A percentile compares a stretch with the other conserved stretches of the same genome.
Evolutionary conservation across 176 grass and related monocot species (phyloP).

Genomic region (Tillandsia leiboldiana): DNA sequence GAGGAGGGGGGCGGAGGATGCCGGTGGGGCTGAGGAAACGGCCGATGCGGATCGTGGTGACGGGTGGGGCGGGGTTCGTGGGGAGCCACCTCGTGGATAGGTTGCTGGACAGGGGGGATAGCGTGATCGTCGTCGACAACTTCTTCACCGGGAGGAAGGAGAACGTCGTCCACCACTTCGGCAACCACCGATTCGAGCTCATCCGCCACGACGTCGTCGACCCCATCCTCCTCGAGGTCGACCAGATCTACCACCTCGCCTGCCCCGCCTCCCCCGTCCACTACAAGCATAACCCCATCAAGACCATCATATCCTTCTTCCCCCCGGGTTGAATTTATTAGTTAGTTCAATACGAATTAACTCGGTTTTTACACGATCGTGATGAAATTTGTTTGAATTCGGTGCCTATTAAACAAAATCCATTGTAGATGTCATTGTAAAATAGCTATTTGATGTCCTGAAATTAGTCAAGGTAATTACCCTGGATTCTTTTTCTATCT

Average conservation of each 20-base stretch:
- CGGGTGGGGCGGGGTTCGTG: conserved; percentile 76
- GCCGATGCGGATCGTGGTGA: conserved; percentile 62
- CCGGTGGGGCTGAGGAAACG: conserved; percentile 53
- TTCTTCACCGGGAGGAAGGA: conserved; percentile 96
- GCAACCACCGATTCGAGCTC: conserved; percentile 75
- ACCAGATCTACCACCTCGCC: conserved; percentile 98
- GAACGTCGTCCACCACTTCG: conserved; percentile 75
- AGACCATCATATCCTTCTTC: conserved; percentile 89
- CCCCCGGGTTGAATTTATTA: too few species aligned
- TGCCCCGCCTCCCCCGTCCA: conserved; percentile 92
- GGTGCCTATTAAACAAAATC: too few species aligned
- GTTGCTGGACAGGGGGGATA: conserved; percentile 67
- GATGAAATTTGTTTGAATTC: too few species aligned
- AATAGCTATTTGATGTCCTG: too few species aligned
- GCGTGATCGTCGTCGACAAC: conserved; percentile 92
- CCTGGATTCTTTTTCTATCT: background rate
- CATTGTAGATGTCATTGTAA: too few species aligned
- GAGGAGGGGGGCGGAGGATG: conserved; percentile 36
- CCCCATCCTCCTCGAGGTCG: conserved; percentile 93
- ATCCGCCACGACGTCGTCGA: conserved; percentile 92
- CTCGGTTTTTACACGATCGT: too few species aligned
- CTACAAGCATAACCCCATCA: conserved; percentile 98
- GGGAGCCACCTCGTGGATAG: conserved; percentile 88
- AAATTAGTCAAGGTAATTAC: too few species aligned
- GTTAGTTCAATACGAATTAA: too few species aligned